phyloP scores from a whole-genome alignment of 371 early-diverging fungal genomes.

The Apophysomyces trapeziformis region DNA sequence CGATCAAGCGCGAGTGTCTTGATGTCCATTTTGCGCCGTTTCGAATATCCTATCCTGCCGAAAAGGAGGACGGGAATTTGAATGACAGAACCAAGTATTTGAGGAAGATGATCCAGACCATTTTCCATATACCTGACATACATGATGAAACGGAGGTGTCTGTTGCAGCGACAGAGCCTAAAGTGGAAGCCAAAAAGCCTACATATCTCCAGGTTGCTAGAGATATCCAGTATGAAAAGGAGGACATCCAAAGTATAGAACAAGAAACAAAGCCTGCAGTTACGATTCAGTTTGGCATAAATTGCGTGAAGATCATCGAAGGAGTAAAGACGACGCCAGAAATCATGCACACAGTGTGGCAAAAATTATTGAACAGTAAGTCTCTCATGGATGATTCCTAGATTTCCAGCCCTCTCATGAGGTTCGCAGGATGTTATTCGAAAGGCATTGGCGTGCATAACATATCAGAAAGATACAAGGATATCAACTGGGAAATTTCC shows the following conservation, averaged over 20 bases:
- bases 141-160: background rate
- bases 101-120: slow-evolving; percentile 34
- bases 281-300: too few species aligned
- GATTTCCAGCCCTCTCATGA: too few species aligned
- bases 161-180: background rate
- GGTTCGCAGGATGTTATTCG: slow-evolving; percentile 31
- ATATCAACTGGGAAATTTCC: slow-evolving; percentile 47
- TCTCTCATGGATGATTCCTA: too few species aligned
- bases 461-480: slow-evolving; percentile 33
- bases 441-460: slow-evolving; percentile 43
- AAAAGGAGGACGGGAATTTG: slow-evolving; percentile 17
- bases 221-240: too few species aligned
- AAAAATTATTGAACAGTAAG: slow-evolving; percentile 41
- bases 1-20: slow-evolving; percentile 37
- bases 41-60: slow-evolving; percentile 17
- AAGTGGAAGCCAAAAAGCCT: background rate
- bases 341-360: slow-evolving; percentile 41
- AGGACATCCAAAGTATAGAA: too few species aligned
- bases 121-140: slow-evolving; percentile 25
- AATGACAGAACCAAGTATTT: slow-evolving; percentile 27
- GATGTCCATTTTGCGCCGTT: slow-evolving; percentile 46
- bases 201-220: too few species aligned
- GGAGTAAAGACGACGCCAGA: slow-evolving; percentile 17
- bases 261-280: too few species aligned
- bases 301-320: too few species aligned